phyloP scores from a whole-genome alignment of 2,329 filamentous ascomycete species.

The Paecilomyces sp. region DNA sequence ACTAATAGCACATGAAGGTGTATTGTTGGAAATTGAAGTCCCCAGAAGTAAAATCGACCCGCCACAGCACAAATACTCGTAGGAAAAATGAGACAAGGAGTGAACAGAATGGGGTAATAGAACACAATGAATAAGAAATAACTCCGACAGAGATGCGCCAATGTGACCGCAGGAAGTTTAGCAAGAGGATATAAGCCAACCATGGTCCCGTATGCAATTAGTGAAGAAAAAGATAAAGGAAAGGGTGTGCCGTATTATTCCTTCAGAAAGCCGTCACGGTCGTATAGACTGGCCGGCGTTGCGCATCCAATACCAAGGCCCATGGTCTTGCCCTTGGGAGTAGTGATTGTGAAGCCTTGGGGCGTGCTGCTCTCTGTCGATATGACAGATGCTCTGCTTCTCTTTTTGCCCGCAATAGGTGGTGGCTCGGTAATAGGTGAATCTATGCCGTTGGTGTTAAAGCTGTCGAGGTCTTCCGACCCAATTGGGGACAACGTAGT shows the following conservation, averaged over 20 bases:
- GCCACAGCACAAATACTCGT: neutral
- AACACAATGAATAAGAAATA: neutral
- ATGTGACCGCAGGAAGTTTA: neutral
- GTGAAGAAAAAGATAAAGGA: neutral
- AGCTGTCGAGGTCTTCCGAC: neutral
- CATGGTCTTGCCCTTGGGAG: constrained; percentile 19
- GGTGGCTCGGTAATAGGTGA: neutral
- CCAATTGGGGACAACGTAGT: neutral
- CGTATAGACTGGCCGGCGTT: constrained; percentile 43
- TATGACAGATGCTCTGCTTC: neutral
- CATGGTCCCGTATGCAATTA: neutral
- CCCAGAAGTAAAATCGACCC: no score
- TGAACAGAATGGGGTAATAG: neutral
- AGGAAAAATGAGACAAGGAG: neutral
- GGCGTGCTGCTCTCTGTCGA: constrained; percentile 5
- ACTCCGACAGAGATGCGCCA: neutral
- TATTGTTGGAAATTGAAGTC: no score
- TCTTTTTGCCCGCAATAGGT: neutral
- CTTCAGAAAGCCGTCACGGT: constrained; percentile 31
- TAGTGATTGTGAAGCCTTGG: constrained; percentile 14
- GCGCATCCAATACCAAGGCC: constrained; percentile 22
- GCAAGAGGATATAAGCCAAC: neutral
- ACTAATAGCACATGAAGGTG: no score
- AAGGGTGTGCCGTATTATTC: constrained; percentile 15
- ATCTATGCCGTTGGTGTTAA: neutral